Evolutionary conservation across 345 rosid species (phyloP).

Genomic region (Gossypium raimondii): DNA sequence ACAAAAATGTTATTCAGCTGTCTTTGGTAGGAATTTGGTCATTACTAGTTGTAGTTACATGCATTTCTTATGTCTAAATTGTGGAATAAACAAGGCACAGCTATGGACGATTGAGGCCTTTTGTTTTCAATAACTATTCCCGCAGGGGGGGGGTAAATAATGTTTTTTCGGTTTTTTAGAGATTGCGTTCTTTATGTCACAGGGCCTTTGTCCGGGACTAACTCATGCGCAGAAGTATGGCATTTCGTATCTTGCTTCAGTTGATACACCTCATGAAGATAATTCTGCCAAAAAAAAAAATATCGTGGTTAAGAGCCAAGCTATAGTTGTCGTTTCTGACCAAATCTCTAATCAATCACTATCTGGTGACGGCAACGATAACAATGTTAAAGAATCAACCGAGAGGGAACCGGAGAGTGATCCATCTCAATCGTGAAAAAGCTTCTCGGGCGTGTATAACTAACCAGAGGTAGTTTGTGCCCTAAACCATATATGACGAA

Average conservation of each 20-base stretch:
- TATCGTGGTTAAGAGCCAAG: slow-evolving; percentile 25
- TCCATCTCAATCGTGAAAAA: slow-evolving; percentile 23
- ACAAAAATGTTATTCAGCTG: not conserved
- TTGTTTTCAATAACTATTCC: not conserved
- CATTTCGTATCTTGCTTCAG: slow-evolving; percentile 43
- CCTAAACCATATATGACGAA: not conserved
- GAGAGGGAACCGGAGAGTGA: slow-evolving; percentile 11
- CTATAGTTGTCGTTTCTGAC: slow-evolving; percentile 34
- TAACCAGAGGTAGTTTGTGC: slow-evolving; percentile 14
- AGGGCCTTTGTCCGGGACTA: slow-evolving; percentile 87
- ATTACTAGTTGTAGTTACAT: not conserved
- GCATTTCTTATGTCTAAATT: not conserved
- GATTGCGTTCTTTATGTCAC: slow-evolving; percentile 18
- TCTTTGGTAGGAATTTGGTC: not conserved
- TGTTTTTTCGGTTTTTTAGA: not conserved
- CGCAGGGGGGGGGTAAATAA: not conserved
- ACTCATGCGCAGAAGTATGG: slow-evolving; percentile 81
- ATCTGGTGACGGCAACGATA: slow-evolving; percentile 16
- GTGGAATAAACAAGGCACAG: not conserved
- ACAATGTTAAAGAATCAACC: slow-evolving; percentile 16
- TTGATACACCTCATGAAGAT: slow-evolving; percentile 28
- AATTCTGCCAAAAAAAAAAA: slow-evolving; percentile 23
- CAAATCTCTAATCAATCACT: slow-evolving; percentile 15
- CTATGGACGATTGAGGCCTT: not conserved
- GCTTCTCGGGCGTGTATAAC: not conserved